Evolutionary conservation across 108 stramenopile genomes (phyloP), one percentile per base, ranked within the genome.

Genomic region (Cyclotella atomus): DNA sequence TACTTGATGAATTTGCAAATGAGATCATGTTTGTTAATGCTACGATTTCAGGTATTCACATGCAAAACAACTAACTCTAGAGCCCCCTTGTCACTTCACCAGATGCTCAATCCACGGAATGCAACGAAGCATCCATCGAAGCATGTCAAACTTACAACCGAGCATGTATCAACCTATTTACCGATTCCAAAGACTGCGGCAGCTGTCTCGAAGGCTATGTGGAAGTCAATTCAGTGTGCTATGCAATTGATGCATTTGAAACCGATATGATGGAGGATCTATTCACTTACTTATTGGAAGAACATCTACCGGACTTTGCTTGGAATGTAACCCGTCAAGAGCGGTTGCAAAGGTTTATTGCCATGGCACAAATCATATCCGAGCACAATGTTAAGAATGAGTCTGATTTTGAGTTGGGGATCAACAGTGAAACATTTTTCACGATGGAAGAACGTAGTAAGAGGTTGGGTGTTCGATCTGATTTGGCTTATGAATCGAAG

Each of bases 351-450:
- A 46, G 70, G 32, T 63, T 84, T 34, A 44, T 71, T 0, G 44
- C 43, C 2, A 64, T 49, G 34, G 34, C 71, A 15, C 14, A 34
- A 23, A 54, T 69, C 33, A 77, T 84, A 56, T 59, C 59, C 0
- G 28, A 57, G 29, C 63, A 76, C 50, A 60, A 81, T 12, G 32
- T 46, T 9, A 36, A 44, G 16, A 79, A 71, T 1, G 68, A 63
- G 2, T 50, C 29, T 14, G 3, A 55, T 5, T 84, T 73, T 35
- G 10, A 49, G 9, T 54, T 84, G 35, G 76, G 68, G 15, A 55
- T 84, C 45, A 84, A 71, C 56, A 14, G 19, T 14, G 71, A 67
- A 49, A 72, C 79, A 12, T 76, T 76, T 8, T 72, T 81, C 60
- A 68, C 57, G 0, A n/a, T 12, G 17, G 60, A 68, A 19, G 84